Evolutionary conservation across 2,329 filamentous ascomycete species (phyloP).

Genomic region (Amphichorda felina): DNA sequence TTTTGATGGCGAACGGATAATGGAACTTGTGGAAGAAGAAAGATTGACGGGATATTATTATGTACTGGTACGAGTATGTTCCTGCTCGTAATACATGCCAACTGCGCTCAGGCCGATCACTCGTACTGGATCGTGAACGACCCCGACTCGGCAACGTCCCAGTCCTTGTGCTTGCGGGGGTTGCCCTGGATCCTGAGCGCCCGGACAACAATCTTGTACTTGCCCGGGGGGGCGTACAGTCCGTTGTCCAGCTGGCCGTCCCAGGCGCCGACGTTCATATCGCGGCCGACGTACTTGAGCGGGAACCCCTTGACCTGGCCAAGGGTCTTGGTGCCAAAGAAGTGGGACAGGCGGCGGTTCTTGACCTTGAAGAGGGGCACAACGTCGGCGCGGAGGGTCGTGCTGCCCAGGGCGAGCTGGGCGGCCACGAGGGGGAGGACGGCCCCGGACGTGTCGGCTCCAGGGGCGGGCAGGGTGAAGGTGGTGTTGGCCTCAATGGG

Average conservation of each 20-base stretch:
- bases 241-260: conserved; percentile 35
- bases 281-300: conserved; percentile 15
- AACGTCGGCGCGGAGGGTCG: conserved; percentile 29
- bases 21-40: too few relatives aligned
- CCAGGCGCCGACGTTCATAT: conserved; percentile 19
- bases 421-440: not conserved
- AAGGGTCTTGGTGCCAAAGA: conserved; percentile 25
- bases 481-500: conserved; percentile 20
- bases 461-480: conserved; percentile 28
- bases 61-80: too few relatives aligned
- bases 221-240: conserved; percentile 32
- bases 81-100: too few relatives aligned
- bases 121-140: conserved; percentile 33
- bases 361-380: conserved; percentile 19
- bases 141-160: conserved; percentile 28
- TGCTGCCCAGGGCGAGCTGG: conserved; percentile 30
- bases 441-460: conserved; percentile 6
- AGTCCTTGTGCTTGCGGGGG: conserved; percentile 27
- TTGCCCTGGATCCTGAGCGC: conserved; percentile 41
- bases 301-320: conserved; percentile 32
- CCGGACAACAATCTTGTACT: conserved; percentile 35
- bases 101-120: too few relatives aligned
- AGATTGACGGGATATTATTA: too few relatives aligned
- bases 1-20: too few relatives aligned
- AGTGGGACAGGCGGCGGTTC: conserved; percentile 14